These are phyloP conservation scores for Verticillium isaacii DNA, from an alignment of 2,329 filamentous ascomycete species.

Conservation along the genomic window DNA sequence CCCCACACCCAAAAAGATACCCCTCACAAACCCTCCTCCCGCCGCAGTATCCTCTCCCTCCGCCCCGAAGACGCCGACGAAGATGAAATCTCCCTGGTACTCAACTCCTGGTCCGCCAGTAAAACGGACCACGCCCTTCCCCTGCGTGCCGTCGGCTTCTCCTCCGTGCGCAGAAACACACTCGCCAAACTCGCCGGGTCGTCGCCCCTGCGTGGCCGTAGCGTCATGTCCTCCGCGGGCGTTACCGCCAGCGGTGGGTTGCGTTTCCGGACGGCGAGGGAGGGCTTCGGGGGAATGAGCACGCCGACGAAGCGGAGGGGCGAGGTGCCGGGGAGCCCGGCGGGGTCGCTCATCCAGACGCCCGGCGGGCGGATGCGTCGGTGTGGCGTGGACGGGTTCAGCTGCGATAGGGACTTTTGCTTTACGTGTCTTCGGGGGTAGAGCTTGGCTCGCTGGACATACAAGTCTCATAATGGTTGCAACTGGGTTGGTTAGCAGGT, in stretches of 20 bases:
- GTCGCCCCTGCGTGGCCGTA: background rate
- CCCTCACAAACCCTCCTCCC: conserved; percentile 19
- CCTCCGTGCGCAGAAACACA: background rate
- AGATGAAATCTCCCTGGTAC: conserved; percentile 33
- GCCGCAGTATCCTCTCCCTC: conserved; percentile 36
- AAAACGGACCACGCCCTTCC: background rate
- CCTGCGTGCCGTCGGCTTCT: background rate
- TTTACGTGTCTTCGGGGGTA: conserved; percentile 45
- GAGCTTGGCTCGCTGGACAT: background rate
- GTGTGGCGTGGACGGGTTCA: conserved; percentile 52
- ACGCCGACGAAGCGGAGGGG: conserved; percentile 4
- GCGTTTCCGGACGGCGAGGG: conserved; percentile 1
- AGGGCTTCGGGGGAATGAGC: conserved; percentile 3
- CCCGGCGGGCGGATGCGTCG: conserved; percentile 44
- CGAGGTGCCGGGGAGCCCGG: conserved; percentile 13
- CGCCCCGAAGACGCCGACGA: conserved; percentile 28
- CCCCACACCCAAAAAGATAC: conserved; percentile 17
- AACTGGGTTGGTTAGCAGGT: too few species aligned
- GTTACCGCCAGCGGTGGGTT: background rate
- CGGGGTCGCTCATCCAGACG: conserved; percentile 30
- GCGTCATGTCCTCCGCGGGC: background rate
- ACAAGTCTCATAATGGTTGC: too few species aligned
- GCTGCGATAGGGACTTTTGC: conserved; percentile 54
- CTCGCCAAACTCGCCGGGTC: background rate
- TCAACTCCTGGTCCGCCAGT: conserved; percentile 5